These are phyloP conservation scores for Colletotrichum navitas DNA, from an alignment of 2,329 filamentous ascomycete genomes.

Conservation along the genomic window DNA sequence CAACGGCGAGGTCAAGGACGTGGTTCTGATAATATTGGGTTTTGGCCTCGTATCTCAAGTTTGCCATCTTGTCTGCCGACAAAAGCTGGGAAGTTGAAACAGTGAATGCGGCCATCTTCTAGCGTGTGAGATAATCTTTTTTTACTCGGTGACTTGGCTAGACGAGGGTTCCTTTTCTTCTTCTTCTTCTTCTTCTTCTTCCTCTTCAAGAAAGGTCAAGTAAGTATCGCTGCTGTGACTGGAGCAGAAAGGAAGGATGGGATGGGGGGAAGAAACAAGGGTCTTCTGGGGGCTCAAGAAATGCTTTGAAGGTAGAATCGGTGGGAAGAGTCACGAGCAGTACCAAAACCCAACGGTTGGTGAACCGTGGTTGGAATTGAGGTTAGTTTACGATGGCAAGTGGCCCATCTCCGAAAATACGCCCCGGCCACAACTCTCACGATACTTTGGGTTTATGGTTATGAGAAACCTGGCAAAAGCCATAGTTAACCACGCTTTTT, in stretches of 20 bases:
- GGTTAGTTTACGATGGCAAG: neutral
- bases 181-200: neutral
- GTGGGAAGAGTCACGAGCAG: neutral
- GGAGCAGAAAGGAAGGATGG: neutral
- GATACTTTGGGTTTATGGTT: neutral
- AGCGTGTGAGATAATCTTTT: neutral
- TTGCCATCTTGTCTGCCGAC: constrained; percentile 3
- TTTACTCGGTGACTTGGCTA: neutral
- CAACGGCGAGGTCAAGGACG: constrained; percentile 11
- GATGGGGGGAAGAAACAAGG: too few species aligned
- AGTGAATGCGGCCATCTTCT: neutral
- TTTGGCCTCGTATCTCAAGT: constrained; percentile 26
- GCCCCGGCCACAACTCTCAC: neutral
- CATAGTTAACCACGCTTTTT: constrained; percentile 1
- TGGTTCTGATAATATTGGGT: constrained; percentile 3
- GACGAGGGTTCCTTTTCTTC: neutral
- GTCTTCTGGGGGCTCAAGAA: neutral
- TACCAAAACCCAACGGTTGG: neutral
- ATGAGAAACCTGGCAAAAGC: neutral
- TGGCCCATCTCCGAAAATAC: neutral
- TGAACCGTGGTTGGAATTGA: neutral
- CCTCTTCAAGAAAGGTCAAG: neutral
- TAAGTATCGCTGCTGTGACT: neutral
- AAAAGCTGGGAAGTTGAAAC: neutral
- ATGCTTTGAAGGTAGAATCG: neutral